These are phyloP conservation scores for Aspergillus sojae DNA, from an alignment of 2,329 filamentous ascomycete species.

Conservation along the genomic window DNA sequence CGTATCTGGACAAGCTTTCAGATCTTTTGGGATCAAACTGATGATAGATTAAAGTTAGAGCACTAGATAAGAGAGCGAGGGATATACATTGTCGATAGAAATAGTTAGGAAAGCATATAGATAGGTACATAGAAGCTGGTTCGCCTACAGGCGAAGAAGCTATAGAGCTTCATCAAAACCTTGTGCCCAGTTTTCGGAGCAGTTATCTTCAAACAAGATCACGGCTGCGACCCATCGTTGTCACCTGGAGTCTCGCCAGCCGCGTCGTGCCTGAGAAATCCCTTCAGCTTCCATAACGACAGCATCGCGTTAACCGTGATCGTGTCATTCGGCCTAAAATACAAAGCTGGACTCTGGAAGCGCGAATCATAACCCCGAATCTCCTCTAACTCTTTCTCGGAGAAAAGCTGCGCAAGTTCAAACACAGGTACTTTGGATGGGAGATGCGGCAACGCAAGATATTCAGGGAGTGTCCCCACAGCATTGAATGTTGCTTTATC, in stretches of 20 bases:
- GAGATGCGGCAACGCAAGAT: constrained; percentile 32
- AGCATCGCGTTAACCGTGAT: constrained; percentile 35
- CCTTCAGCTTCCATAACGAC: constrained; percentile 44
- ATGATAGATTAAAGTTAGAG: background rate
- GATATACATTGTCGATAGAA: background rate
- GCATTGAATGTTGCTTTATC: background rate
- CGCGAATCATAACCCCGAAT: constrained; percentile 30
- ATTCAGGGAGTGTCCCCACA: constrained; percentile 24
- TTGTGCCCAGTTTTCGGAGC: background rate
- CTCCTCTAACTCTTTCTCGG: constrained; percentile 31
- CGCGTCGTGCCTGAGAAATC: constrained; percentile 25
- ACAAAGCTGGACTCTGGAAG: constrained; percentile 38
- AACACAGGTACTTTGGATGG: constrained; percentile 40
- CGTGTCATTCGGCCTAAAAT: constrained; percentile 36
- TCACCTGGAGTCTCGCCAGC: background rate
- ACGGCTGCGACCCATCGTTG: background rate
- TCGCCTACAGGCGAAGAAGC: background rate
- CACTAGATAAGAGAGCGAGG: background rate
- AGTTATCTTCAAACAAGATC: background rate
- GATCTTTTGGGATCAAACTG: constrained; percentile 61
- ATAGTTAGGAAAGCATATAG: constrained; percentile 4
- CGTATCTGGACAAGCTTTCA: constrained; percentile 81
- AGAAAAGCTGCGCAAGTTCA: constrained; percentile 37
- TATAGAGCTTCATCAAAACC: background rate
- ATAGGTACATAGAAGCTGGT: constrained; percentile 1